Evolutionary conservation across 1,284 basidiomycete genomes (phyloP).

Genomic region (Vanrija humicola): DNA sequence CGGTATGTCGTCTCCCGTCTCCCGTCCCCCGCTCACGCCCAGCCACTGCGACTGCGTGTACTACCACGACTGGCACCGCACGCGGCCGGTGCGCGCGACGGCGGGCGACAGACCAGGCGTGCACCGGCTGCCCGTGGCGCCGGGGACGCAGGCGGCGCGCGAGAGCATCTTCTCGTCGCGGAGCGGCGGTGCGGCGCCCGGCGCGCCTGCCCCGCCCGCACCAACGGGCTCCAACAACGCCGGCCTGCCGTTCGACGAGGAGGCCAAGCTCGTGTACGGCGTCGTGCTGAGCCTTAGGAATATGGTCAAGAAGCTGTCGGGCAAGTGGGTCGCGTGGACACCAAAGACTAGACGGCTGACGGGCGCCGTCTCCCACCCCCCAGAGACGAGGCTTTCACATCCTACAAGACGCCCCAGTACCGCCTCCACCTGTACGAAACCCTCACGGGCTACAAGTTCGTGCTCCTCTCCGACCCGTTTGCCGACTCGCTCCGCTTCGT

Average conservation of each 20-base stretch:
- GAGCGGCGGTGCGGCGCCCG: not conserved
- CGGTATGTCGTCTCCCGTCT: slow-evolving; percentile 53
- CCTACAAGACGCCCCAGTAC: slow-evolving; percentile 87
- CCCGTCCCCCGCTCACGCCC: not conserved
- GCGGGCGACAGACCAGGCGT: slow-evolving; percentile 71
- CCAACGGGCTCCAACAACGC: slow-evolving; percentile 1
- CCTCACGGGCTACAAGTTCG: slow-evolving; percentile 86
- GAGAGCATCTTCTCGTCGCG: slow-evolving; percentile 33
- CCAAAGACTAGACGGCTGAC: no score
- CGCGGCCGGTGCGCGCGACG: slow-evolving; percentile 63
- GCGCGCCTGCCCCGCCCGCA: not conserved
- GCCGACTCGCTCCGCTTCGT: slow-evolving; percentile 77
- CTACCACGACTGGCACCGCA: slow-evolving; percentile 90
- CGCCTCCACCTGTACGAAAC: slow-evolving; percentile 92
- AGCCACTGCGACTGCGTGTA: slow-evolving; percentile 88
- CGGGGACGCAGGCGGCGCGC: slow-evolving; percentile 9
- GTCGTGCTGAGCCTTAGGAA: slow-evolving; percentile 86
- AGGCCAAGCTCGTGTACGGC: slow-evolving; percentile 95
- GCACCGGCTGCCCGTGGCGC: slow-evolving; percentile 54
- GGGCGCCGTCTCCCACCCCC: not conserved
- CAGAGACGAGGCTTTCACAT: slow-evolving; percentile 85
- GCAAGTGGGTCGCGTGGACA: slow-evolving; percentile 54
- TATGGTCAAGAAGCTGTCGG: slow-evolving; percentile 91
- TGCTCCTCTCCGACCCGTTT: slow-evolving; percentile 84
- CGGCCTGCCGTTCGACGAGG: slow-evolving; percentile 86